Evolutionary conservation across 2,329 filamentous ascomycete species (phyloP).

Genomic region (Trichoderma cornu-damae): DNA sequence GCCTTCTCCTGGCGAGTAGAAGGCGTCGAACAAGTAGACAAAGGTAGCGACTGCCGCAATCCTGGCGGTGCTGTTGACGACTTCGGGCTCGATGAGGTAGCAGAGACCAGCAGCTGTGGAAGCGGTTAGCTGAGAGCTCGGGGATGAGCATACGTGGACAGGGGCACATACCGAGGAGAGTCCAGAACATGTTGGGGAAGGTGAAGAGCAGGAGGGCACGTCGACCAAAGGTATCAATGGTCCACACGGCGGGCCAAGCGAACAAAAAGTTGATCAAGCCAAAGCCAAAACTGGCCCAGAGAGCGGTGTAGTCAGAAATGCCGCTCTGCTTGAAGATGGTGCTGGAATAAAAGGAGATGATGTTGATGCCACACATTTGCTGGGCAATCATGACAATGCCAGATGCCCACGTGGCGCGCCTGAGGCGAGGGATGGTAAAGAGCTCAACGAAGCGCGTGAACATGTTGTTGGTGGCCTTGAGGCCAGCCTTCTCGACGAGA

Average conservation of each 20-base stretch:
- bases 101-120: constrained; percentile 32
- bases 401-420: constrained; percentile 60
- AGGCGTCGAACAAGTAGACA: constrained; percentile 57
- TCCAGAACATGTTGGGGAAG: constrained; percentile 60
- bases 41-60: constrained; percentile 54
- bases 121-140: background rate
- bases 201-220: constrained; percentile 56
- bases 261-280: constrained; percentile 58
- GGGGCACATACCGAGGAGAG: constrained; percentile 38
- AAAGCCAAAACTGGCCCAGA: constrained; percentile 42
- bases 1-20: constrained; percentile 61
- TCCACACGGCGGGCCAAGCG: constrained; percentile 57
- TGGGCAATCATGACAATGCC: constrained; percentile 63
- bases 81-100: constrained; percentile 29
- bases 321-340: constrained; percentile 43
- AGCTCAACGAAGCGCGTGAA: constrained; percentile 49
- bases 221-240: constrained; percentile 60
- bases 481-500: constrained; percentile 27
- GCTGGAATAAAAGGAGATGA: constrained; percentile 46
- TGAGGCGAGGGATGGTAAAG: constrained; percentile 53
- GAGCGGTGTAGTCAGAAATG: constrained; percentile 34
- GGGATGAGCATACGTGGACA: background rate
- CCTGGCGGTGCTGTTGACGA: constrained; percentile 38
- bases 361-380: constrained; percentile 56
- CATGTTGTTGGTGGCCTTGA: constrained; percentile 40